Conservation (phyloP, 139 green algal species). For the Tetradesmus obliquus region DNA sequence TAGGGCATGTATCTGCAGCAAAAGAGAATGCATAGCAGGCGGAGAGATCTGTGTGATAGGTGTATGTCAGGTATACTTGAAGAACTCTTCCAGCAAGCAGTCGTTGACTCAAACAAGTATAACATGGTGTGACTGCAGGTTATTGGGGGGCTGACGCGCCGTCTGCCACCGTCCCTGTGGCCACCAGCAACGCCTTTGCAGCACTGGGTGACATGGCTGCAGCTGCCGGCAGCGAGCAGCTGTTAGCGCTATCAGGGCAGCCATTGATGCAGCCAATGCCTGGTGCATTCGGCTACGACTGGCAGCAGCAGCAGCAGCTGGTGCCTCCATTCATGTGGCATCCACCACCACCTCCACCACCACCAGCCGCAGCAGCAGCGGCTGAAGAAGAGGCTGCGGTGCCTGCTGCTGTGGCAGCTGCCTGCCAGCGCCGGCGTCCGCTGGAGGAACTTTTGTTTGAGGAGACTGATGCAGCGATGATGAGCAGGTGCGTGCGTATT, state of each 20-base stretch:
- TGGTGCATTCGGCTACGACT: neutral
- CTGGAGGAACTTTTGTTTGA: slow-evolving; percentile 51
- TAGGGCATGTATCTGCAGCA: too few species aligned
- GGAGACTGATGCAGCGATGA: slow-evolving; percentile 42
- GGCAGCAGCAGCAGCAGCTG: neutral
- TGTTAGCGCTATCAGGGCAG: neutral
- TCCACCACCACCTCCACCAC: neutral
- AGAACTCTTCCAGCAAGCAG: too few species aligned
- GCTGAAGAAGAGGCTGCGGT: neutral
- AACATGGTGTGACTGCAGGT: too few species aligned
- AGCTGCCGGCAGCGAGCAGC: neutral
- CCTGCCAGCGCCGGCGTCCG: neutral
- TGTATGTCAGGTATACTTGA: too few species aligned
- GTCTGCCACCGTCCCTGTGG: neutral
- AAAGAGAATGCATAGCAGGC: too few species aligned
- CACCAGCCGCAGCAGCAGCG: neutral
- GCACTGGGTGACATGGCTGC: neutral
- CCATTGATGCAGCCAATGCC: neutral
- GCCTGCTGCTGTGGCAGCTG: neutral
- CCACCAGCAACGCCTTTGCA: slow-evolving; percentile 3
- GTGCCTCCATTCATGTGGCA: neutral
- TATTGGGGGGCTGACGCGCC: neutral
- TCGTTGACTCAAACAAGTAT: too few species aligned
- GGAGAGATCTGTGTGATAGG: too few species aligned
- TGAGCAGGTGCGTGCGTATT: slow-evolving; percentile 50